Evolutionary conservation across 768 basidiomycete species (phyloP).

Genomic region (Gyrodon lividus): DNA sequence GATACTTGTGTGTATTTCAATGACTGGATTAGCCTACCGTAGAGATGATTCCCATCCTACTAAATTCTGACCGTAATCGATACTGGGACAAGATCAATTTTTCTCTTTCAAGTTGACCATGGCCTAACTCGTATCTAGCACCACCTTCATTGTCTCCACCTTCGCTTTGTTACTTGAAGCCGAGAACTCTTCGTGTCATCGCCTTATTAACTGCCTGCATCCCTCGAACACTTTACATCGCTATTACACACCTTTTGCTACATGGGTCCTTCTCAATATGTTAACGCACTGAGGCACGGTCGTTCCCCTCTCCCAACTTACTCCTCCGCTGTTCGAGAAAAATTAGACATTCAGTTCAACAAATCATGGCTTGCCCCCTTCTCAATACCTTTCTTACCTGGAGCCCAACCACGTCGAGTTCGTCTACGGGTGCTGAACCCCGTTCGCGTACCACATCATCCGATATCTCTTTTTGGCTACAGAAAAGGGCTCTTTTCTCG

Average conservation of each 20-base stretch:
- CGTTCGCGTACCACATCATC: slow-evolving; percentile 37
- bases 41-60: not conserved
- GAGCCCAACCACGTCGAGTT: slow-evolving; percentile 51
- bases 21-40: not conserved
- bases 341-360: slow-evolving; percentile 32
- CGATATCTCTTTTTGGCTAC: slow-evolving; percentile 48
- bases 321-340: slow-evolving; percentile 40
- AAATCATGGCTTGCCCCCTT: slow-evolving; percentile 54
- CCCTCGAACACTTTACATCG: not conserved
- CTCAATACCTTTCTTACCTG: slow-evolving; percentile 60
- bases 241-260: not conserved
- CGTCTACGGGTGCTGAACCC: slow-evolving; percentile 59
- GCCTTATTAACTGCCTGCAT: no score
- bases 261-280: slow-evolving; percentile 7
- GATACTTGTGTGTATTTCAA: not conserved
- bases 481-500: slow-evolving; percentile 56
- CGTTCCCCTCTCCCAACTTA: slow-evolving; percentile 6
- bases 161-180: not conserved
- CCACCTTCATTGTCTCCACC: not conserved
- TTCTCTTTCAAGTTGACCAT: not conserved
- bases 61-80: not conserved
- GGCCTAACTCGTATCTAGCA: not conserved
- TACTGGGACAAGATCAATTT: not conserved
- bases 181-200: not conserved
- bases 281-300: slow-evolving; percentile 9